Evolutionary conservation across 345 rosid genomes (phyloP), one percentile per base, ranked within the genome.

Genomic region (Orychophragmus violaceus): DNA sequence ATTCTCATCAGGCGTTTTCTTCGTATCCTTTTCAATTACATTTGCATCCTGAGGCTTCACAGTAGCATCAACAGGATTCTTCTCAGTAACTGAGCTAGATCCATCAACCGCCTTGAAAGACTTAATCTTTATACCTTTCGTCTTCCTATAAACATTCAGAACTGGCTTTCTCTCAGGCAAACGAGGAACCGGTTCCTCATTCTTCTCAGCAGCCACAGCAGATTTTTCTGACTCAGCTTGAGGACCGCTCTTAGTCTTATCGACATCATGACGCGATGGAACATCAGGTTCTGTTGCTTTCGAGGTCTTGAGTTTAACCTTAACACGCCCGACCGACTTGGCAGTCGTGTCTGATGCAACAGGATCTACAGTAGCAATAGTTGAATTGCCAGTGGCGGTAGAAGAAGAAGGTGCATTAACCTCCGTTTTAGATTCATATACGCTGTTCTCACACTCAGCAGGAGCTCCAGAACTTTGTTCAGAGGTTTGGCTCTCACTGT

Each of bases 271-370:
- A 29, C 76, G 84, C 5, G 68, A 68, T 3, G 64, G 59, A 13
- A 71, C 76, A 54, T 83, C 83, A 3, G 87, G 81, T 36, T 88
- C 96, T 56, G 84, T 68, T 6, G 74, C 32, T 82, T 82, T 88
- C 0, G 92, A 70, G 59, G 87, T 81, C 83, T 85, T 88, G 50
- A 90, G 72, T 82, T 90, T 90, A 27, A 94, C 95, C 79, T 94
- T 88, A 29, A 88, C 90, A 32, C 85, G 85, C 14, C 84, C 84
- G 46, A 82, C 74, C 0, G 85, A 62, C 66, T 80, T 90, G 1
- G 68, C 90, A 0, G 51, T 32, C 8, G 80, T 69, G 39, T 80
- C 44, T 8, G 86, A 79, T 8, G 82, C 86, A 72, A 81, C 85
- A 7, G 87, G 82, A 32, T 85, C 83, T 42, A 78, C 75, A 62